Evolutionary conservation across 139 green algal genomes (phyloP).

Genomic region (Spirogloea muscicola): DNA sequence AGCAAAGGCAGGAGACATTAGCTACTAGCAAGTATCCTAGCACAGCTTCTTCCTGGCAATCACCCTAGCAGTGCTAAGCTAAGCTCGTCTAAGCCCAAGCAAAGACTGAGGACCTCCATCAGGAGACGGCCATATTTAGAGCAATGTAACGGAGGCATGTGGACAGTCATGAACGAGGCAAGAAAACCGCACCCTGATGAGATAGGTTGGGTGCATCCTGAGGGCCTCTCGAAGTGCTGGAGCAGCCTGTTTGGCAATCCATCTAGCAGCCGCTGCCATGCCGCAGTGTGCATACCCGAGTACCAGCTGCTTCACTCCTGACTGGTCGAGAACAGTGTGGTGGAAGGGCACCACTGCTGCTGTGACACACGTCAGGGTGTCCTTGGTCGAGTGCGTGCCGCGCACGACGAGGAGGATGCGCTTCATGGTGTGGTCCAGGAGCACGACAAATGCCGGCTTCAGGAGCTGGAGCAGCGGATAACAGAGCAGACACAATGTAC

Average conservation of each 20-base stretch:
- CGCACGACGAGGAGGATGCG: conserved; percentile 51
- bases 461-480: too few relatives aligned
- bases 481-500: too few relatives aligned
- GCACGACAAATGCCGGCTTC: conserved; percentile 50
- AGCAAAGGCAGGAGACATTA: too few relatives aligned
- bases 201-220: background rate
- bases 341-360: conserved; percentile 49
- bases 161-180: too few relatives aligned
- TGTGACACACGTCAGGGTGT: conserved; percentile 53
- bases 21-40: too few relatives aligned
- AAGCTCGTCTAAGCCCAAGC: too few relatives aligned
- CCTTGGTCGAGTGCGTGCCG: conserved; percentile 54
- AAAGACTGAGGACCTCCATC: too few relatives aligned
- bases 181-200: conserved; percentile 31
- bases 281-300: conserved; percentile 56
- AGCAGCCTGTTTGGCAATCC: conserved; percentile 19
- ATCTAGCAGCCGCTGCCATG: conserved; percentile 52
- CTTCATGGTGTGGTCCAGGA: conserved; percentile 32
- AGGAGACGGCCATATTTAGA: too few relatives aligned
- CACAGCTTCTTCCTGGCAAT: too few relatives aligned
- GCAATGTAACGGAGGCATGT: too few relatives aligned
- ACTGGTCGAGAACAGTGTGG: conserved; percentile 43
- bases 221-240: conserved; percentile 2
- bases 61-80: too few relatives aligned
- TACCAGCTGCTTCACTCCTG: conserved; percentile 34